phyloP scores from a whole-genome alignment of 176 grass and related monocot species.

The Aegilops tauschii region DNA sequence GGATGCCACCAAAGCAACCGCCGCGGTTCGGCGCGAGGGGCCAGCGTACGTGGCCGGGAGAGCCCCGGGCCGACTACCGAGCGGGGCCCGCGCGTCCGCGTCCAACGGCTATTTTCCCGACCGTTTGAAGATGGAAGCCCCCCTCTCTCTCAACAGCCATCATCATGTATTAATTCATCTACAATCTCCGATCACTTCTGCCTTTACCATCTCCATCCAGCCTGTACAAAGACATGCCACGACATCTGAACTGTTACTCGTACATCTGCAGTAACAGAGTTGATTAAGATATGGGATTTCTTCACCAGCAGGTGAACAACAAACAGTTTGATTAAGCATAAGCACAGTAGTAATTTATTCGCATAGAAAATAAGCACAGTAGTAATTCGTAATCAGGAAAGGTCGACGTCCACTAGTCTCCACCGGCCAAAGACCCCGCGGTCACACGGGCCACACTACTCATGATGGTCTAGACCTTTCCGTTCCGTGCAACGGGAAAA shows the following conservation, averaged over 20 bases:
- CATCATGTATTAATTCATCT: neutral
- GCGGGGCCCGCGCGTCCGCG: neutral
- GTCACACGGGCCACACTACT: neutral
- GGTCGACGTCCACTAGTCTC: neutral
- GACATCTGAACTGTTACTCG: too few species aligned
- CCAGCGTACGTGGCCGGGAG: neutral
- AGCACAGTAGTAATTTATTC: too few species aligned
- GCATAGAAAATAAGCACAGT: too few species aligned
- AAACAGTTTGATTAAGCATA: too few species aligned
- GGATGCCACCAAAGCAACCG: neutral
- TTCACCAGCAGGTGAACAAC: neutral
- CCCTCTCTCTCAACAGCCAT: neutral
- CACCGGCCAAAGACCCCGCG: slow-evolving; percentile 36
- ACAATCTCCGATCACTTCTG: neutral
- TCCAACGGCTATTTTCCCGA: slow-evolving; percentile 69
- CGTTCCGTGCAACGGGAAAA: neutral
- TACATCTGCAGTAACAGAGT: neutral
- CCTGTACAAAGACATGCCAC: too few species aligned
- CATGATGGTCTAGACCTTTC: slow-evolving; percentile 8
- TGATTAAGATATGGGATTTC: neutral
- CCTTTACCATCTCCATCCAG: neutral
- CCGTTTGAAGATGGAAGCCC: slow-evolving; percentile 38
- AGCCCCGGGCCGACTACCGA: too few species aligned
- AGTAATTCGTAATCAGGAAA: neutral
- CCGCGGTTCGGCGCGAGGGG: neutral